These are phyloP conservation scores for Trematosphaeria pertusa DNA, from an alignment of 2,329 filamentous ascomycete species.

Conservation along the genomic window DNA sequence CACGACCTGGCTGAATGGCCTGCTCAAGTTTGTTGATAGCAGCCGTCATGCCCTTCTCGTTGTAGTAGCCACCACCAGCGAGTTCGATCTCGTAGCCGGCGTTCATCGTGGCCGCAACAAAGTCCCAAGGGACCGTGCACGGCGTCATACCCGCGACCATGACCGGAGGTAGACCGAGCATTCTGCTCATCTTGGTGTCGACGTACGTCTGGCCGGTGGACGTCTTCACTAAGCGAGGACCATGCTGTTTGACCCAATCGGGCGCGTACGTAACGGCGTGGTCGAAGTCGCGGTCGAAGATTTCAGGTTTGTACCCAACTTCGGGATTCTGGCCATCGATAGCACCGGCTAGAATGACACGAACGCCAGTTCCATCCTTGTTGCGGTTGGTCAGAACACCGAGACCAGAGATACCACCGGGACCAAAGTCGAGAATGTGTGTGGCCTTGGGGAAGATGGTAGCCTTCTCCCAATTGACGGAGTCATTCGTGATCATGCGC, in stretches of 20 bases:
- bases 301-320: slow-evolving; percentile 96
- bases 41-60: slow-evolving; percentile 51
- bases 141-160: slow-evolving; percentile 60
- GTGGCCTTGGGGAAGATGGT: slow-evolving; percentile 90
- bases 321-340: slow-evolving; percentile 89
- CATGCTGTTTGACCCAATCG: slow-evolving; percentile 97
- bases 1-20: slow-evolving; percentile 55
- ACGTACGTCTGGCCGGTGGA: slow-evolving; percentile 89
- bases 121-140: slow-evolving; percentile 56
- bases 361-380: slow-evolving; percentile 97
- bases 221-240: slow-evolving; percentile 89
- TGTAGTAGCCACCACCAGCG: slow-evolving; percentile 60
- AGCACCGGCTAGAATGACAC: slow-evolving; percentile 92
- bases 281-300: slow-evolving; percentile 95
- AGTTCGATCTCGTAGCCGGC: slow-evolving; percentile 59
- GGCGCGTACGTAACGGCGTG: slow-evolving; percentile 93
- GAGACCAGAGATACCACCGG: slow-evolving; percentile 94
- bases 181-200: slow-evolving; percentile 75
- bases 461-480: slow-evolving; percentile 95
- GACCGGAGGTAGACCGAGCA: slow-evolving; percentile 56
- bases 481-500: slow-evolving; percentile 91
- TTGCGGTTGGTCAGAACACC: slow-evolving; percentile 97
- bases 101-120: slow-evolving; percentile 62
- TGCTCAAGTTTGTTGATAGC: slow-evolving; percentile 56
- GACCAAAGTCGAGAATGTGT: slow-evolving; percentile 95